Conservation (phyloP, 495 filamentous ascomycete genomes). For the Cercophora sp. region DNA sequence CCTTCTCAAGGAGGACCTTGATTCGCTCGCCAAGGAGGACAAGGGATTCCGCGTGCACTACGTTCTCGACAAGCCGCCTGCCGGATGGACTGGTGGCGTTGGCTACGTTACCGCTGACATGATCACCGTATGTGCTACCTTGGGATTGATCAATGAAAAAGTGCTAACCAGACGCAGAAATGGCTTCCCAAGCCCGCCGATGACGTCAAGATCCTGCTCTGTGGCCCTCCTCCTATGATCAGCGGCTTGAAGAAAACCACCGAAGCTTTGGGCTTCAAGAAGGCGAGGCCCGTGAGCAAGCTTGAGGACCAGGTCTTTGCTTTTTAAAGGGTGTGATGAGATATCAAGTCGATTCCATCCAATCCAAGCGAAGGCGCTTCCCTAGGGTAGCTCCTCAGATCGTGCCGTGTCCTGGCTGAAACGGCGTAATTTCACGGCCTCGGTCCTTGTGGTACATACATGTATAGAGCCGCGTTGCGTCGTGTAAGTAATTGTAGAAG, state of each 20-base stretch:
- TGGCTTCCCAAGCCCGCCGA: slow-evolving; percentile 74
- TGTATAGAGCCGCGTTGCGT: too few species aligned
- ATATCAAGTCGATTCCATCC: too few species aligned
- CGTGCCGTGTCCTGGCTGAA: too few species aligned
- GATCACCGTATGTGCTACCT: slow-evolving; percentile 67
- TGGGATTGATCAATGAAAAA: slow-evolving; percentile 8
- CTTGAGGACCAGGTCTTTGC: slow-evolving; percentile 96
- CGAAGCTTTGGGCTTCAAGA: slow-evolving; percentile 81
- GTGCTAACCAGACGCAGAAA: slow-evolving; percentile 42
- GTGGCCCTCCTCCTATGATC: slow-evolving; percentile 95
- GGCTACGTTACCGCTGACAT: slow-evolving; percentile 94
- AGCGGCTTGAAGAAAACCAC: slow-evolving; percentile 95
- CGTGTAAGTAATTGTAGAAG: too few species aligned
- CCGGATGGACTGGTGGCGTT: slow-evolving; percentile 81
- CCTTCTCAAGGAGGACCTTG: slow-evolving; percentile 84
- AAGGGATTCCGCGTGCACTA: slow-evolving; percentile 81
- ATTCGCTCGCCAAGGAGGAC: slow-evolving; percentile 71
- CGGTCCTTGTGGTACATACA: too few species aligned
- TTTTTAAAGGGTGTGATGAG: slow-evolving; percentile 75
- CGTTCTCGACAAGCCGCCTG: slow-evolving; percentile 93
- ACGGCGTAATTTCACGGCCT: too few species aligned
- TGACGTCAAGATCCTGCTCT: slow-evolving; percentile 94
- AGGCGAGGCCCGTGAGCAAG: slow-evolving; percentile 92
- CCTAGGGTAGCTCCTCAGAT: too few species aligned
- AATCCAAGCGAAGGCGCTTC: too few species aligned